These are phyloP conservation scores for Rhodocollybia butyracea DNA, from an alignment of 768 basidiomycete species.

Conservation along the genomic window DNA sequence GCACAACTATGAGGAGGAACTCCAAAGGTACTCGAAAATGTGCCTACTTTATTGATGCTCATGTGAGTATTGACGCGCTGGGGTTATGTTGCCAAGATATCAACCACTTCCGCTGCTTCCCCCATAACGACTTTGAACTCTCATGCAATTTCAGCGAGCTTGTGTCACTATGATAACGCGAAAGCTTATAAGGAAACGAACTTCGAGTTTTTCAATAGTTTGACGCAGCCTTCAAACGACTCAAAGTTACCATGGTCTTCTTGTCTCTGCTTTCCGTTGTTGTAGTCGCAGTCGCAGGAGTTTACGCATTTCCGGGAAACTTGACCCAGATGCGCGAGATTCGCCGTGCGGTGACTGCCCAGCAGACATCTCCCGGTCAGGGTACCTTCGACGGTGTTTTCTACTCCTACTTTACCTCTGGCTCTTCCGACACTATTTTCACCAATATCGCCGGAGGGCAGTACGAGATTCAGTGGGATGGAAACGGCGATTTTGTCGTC, in stretches of 20 bases:
- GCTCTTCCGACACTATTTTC: constrained; percentile 22
- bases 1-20: no score
- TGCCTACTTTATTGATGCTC: no score
- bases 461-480: constrained; percentile 27
- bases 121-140: no score
- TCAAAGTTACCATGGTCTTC: constrained; percentile 12
- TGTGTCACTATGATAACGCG: no score
- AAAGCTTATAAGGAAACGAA: neutral
- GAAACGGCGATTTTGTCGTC: constrained; percentile 26
- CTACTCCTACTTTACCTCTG: constrained; percentile 29
- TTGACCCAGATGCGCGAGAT: no score
- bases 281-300: constrained; percentile 5
- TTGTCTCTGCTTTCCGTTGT: constrained; percentile 9
- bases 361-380: constrained; percentile 12
- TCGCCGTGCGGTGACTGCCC: constrained; percentile 9
- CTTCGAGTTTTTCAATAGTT: no score
- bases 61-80: no score
- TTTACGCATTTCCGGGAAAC: constrained; percentile 12
- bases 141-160: no score
- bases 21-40: no score
- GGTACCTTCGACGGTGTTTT: constrained; percentile 29
- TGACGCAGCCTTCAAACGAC: neutral
- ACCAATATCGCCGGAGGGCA: constrained; percentile 25
- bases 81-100: no score
- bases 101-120: no score